Evolutionary conservation across 805 yeast genomes (phyloP), one percentile per base, ranked within the genome.

Genomic region (Candida glaebosa): DNA sequence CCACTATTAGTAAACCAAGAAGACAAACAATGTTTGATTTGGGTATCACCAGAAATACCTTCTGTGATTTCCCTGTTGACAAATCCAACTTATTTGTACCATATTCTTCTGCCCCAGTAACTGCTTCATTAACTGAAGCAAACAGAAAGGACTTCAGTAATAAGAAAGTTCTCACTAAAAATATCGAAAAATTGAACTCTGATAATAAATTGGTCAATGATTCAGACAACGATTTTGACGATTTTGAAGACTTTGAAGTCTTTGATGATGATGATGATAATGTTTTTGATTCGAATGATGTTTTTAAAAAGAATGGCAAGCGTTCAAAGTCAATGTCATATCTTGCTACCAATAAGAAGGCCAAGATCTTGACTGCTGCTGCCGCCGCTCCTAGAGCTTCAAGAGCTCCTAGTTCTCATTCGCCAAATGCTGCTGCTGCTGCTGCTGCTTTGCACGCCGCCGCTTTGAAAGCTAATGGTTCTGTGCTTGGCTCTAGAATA

Each of bases 311-410:
- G 47, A 61, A 63, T 50, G 76, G 71, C 45, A 76, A 81, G 55
- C 68, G 87, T 51, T 80, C 87, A 10, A 81, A 81, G 56, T 81
- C 86, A 12, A 71, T 78, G 79, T 76, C 83, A 28, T 79, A 75
- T 51, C 61, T 80, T 41, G 68, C 75, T 36, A 36, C 50, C 28
- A 63, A 69, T 46, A 80, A 81, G 58, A 76, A 75, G 57, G 63
- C 72, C 35, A 69, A 69, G 51, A 54, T 61, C 43, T 57, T 82
- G 34, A 84, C 91, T 10, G 87, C 87, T 15, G 91, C 91, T 17
- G 89, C 89, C 9, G 88, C 87, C 18, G 87, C 91, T 25, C 93
- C 93, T 43, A 71, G 91, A 53, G 76, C 84, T 8, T 82, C 88
- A n/a, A 77, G 79, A 48, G 69, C 76, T 25, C 74, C 81, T 3